A percentile compares a stretch with the other conserved stretches of the same genome.
phyloP scores from a whole-genome alignment of 257 asterid species.

The Fraxinus americana region DNA sequence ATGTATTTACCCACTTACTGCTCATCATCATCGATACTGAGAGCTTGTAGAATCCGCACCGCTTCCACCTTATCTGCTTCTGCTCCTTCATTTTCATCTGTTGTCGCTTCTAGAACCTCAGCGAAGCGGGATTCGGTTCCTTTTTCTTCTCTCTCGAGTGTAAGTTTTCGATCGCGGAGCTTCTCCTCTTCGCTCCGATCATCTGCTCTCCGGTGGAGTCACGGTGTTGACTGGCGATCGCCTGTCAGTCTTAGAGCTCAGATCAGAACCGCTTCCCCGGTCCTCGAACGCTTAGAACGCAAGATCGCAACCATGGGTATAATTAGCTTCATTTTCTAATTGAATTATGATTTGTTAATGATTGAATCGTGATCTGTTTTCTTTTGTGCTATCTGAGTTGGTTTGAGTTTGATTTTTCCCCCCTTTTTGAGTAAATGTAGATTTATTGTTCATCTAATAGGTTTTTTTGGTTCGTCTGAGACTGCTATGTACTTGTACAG shows the following conservation, averaged over 20 bases:
- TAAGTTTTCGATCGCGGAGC: slow-evolving; percentile 37
- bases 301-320: slow-evolving; percentile 75
- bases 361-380: not conserved
- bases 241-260: slow-evolving; percentile 59
- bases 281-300: slow-evolving; percentile 55
- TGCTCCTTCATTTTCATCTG: slow-evolving; percentile 1
- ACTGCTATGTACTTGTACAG: not conserved
- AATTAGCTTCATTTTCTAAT: slow-evolving; percentile 1
- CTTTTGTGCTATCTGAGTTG: not conserved
- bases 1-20: slow-evolving; percentile 54
- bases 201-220: slow-evolving; percentile 48
- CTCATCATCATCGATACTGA: slow-evolving; percentile 21
- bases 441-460: not conserved
- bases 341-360: slow-evolving; percentile 10
- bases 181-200: slow-evolving; percentile 45
- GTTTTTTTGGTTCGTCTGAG: not conserved
- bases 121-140: slow-evolving; percentile 16
- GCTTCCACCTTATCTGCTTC: slow-evolving; percentile 45
- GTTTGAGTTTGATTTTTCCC: slow-evolving; percentile 17
- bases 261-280: slow-evolving; percentile 55
- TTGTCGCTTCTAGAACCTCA: slow-evolving; percentile 23
- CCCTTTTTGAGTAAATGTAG: slow-evolving; percentile 4
- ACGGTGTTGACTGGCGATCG: slow-evolving; percentile 51
- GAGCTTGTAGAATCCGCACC: slow-evolving; percentile 51
- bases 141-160: slow-evolving; percentile 27